phyloP scores from a whole-genome alignment of 441 rosid species.

The Adansonia gregorii region DNA sequence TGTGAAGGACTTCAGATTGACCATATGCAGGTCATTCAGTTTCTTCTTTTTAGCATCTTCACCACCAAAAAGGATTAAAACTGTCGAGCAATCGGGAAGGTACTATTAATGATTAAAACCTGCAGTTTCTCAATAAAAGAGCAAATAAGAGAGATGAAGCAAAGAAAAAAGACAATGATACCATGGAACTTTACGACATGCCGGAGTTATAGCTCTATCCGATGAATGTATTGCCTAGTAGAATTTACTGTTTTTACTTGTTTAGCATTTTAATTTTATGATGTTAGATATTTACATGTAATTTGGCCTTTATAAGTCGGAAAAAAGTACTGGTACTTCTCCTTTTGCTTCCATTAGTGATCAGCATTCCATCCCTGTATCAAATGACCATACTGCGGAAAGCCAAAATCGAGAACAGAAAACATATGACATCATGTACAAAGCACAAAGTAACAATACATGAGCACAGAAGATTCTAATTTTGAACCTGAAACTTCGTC shows the following conservation, averaged over 20 bases:
- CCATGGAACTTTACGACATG: neutral
- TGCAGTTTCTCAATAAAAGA: neutral
- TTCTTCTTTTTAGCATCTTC: slow-evolving; percentile 92
- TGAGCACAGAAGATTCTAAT: slow-evolving; percentile 18
- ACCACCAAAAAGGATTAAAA: slow-evolving; percentile 86
- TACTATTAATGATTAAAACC: slow-evolving; percentile 10
- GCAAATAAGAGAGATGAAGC: neutral
- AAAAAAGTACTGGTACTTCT: slow-evolving; percentile 73
- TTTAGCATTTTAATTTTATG: neutral
- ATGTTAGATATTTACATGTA: neutral
- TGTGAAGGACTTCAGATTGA: slow-evolving; percentile 88
- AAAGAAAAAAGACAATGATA: neutral
- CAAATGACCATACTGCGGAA: slow-evolving; percentile 88
- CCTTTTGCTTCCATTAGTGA: slow-evolving; percentile 95
- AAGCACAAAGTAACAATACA: slow-evolving; percentile 16
- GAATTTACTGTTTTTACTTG: neutral
- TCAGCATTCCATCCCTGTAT: slow-evolving; percentile 91
- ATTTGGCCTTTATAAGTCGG: neutral
- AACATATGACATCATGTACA: slow-evolving; percentile 5
- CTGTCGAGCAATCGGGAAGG: slow-evolving; percentile 82
- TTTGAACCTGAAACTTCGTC: slow-evolving; percentile 83
- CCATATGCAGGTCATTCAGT: slow-evolving; percentile 92
- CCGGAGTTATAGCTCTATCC: neutral
- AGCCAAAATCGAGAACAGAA: slow-evolving; percentile 17
- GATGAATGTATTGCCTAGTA: neutral